Conservation (phyloP, 495 filamentous ascomycete species). For the Talaromyces liani region DNA sequence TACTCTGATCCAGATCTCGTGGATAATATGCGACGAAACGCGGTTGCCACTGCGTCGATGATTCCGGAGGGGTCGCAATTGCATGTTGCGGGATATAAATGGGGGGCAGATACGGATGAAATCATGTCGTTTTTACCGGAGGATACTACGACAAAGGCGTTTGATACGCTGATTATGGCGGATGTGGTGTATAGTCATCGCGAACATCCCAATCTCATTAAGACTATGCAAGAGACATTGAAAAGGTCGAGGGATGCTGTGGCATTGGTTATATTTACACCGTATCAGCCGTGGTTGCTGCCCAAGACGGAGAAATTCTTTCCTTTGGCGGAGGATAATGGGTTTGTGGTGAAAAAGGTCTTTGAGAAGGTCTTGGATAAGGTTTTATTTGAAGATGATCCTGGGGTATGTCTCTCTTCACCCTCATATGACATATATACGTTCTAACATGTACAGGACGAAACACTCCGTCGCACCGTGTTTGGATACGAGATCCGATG, state of each 20-base stretch:
- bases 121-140: conserved; percentile 43
- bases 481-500: conserved; percentile 62
- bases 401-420: conserved; percentile 47
- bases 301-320: conserved; percentile 83
- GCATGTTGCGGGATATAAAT: conserved; percentile 65
- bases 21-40: conserved; percentile 65
- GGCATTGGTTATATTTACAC: conserved; percentile 87
- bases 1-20: conserved; percentile 80
- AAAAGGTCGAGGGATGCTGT: conserved; percentile 43
- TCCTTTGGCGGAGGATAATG: conserved; percentile 55
- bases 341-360: conserved; percentile 68
- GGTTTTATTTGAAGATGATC: conserved; percentile 83
- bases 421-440: background rate
- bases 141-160: conserved; percentile 30
- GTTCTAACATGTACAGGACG: conserved; percentile 38
- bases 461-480: conserved; percentile 67
- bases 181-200: conserved; percentile 86
- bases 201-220: conserved; percentile 69
- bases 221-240: conserved; percentile 58
- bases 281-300: conserved; percentile 83
- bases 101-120: conserved; percentile 54
- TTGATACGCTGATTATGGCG: conserved; percentile 77
- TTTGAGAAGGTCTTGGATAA: conserved; percentile 73
- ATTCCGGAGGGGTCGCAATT: conserved; percentile 32
- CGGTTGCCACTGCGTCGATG: conserved; percentile 35